Percentiles rank a stretch among this genome's conserved stretches.
phyloP scores from a whole-genome alignment of 805 yeast species.

The Pichia manshurica region DNA sequence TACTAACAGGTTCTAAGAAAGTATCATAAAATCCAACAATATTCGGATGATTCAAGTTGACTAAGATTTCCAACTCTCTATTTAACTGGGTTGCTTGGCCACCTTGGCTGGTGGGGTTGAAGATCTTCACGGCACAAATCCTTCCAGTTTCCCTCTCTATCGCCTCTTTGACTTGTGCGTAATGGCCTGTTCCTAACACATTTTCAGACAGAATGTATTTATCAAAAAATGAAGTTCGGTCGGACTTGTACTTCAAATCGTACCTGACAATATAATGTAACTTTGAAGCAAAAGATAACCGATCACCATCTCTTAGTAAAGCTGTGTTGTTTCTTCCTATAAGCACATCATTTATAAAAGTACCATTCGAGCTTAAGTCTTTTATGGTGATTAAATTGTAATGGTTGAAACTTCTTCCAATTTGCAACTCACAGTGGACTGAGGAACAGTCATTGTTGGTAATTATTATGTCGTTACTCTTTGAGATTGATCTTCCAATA shows the following conservation, averaged over 20 bases:
- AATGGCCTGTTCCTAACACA: constrained; percentile 71
- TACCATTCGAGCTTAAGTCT: constrained; percentile 62
- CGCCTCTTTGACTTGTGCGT: constrained; percentile 76
- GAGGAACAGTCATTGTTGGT: constrained; percentile 52
- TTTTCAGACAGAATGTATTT: constrained; percentile 46
- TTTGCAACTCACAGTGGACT: constrained; percentile 50
- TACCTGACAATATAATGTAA: constrained; percentile 29
- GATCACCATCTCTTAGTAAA: constrained; percentile 59
- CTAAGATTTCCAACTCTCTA: constrained; percentile 62
- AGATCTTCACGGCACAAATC: constrained; percentile 67
- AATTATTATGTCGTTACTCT: constrained; percentile 48
- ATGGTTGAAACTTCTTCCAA: constrained; percentile 31
- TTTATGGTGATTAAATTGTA: constrained; percentile 40
- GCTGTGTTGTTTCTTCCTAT: constrained; percentile 44
- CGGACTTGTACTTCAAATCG: constrained; percentile 11
- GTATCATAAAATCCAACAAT: constrained; percentile 60
- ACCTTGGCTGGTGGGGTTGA: constrained; percentile 37
- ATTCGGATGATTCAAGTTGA: constrained; percentile 63
- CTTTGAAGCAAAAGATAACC: constrained; percentile 43
- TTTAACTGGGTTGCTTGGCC: constrained; percentile 35
- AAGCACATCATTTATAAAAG: constrained; percentile 53
- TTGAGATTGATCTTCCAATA: constrained; percentile 27
- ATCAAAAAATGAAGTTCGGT: constrained; percentile 45
- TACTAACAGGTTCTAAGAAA: constrained; percentile 45
- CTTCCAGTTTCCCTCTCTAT: constrained; percentile 51